Base-by-base conservation (phyloP, 106 monocot species). In the Dendrobium huoshanense region DNA sequence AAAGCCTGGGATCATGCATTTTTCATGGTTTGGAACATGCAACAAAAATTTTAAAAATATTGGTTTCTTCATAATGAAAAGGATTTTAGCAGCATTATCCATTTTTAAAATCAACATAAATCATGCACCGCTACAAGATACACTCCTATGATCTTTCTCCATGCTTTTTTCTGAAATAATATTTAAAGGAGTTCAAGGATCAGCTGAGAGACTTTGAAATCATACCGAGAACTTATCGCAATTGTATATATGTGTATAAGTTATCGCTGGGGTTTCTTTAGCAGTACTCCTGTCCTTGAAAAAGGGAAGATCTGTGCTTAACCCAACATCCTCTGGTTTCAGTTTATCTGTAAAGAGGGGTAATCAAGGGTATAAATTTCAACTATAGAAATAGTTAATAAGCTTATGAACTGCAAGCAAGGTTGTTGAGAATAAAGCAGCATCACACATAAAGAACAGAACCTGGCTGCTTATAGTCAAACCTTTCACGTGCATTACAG, bases 141-240 rank as follows among this genome's bases (percentile, higher is more conserved):
- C 20, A 43, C 20, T 40, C 72, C 17, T 33, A 72, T 27, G 7
- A 25, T 65, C 13, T 65, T 65, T 65, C 8, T 65, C 51, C 51
- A 18, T 72, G 33, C 37, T 22, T 18, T 74, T 48, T 48, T 27
- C 40, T 17, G 9, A 76, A 48, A 51, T 48, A 49, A 18, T 19
- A 74, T 43, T 70, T 33, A 16, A 74, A 22, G 43, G 74, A 43
- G 20, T 74, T 74, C 74, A 74, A 45, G 25, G 22, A 74, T 42
- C 31, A 42, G 20, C 16, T 41, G 40, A 67, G 4, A 33, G 24
- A 49, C 16, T 85, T 25, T 5, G 15, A 48, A 41, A 18, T 48
- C 83, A 84, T 89, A 97, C 96, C 86, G 90, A 89, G 82, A 97
- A 97, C 16, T 94, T 90, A 15, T 84, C 82, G 72, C 94, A 90